These are phyloP conservation scores for Solanum tarapatanum DNA, from an alignment of 257 asterid species.

Conservation along the genomic window DNA sequence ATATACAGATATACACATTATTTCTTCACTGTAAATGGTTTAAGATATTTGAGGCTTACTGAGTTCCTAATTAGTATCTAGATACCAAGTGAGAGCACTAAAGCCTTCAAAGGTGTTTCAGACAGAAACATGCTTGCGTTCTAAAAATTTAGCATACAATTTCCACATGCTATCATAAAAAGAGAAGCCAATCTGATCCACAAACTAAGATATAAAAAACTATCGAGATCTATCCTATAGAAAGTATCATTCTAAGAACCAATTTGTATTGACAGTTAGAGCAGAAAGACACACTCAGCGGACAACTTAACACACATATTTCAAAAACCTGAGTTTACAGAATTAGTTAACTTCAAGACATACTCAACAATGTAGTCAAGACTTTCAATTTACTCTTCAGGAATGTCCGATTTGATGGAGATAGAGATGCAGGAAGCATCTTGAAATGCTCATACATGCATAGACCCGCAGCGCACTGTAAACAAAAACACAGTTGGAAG, in stretches of 20 bases:
- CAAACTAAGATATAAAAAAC: not conserved
- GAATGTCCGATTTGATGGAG: conserved; percentile 33
- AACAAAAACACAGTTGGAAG: not conserved
- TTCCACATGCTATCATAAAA: not conserved
- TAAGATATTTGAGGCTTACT: not conserved
- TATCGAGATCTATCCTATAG: not conserved
- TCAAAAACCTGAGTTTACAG: not conserved
- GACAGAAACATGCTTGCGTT: not conserved
- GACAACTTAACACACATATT: not conserved
- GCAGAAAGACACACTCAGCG: not conserved
- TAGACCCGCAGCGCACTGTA: conserved; percentile 83
- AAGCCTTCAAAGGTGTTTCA: not conserved
- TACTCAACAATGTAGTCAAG: conserved; percentile 41
- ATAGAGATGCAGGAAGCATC: conserved; percentile 49
- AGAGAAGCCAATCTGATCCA: not conserved
- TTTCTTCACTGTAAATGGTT: not conserved
- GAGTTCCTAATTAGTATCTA: not conserved
- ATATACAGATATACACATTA: not conserved
- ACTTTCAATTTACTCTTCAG: conserved; percentile 50
- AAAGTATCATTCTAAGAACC: not conserved
- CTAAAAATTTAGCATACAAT: not conserved
- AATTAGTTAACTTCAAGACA: conserved; percentile 4
- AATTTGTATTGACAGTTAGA: not conserved
- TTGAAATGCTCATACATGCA: conserved; percentile 65
- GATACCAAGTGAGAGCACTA: not conserved